These are phyloP conservation scores for Amanita exitialis DNA, from an alignment of 768 basidiomycete species.

Conservation along the genomic window DNA sequence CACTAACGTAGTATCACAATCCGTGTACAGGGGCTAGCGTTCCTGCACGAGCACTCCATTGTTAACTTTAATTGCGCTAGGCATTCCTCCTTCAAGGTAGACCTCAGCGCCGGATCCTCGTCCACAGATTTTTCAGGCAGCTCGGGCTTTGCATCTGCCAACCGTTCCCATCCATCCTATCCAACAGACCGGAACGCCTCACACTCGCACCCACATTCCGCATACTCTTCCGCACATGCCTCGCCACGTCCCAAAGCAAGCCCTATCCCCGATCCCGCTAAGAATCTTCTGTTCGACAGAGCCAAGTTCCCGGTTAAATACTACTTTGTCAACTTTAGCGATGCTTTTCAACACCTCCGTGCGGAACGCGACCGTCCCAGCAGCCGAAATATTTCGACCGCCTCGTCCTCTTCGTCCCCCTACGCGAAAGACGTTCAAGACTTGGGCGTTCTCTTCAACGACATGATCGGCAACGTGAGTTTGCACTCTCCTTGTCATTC, in stretches of 20 bases:
- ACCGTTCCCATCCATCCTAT: background rate
- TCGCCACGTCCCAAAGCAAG: background rate
- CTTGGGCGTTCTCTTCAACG: conserved; percentile 28
- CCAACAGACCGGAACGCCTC: too few species aligned
- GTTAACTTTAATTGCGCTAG: conserved; percentile 25
- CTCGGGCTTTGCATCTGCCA: conserved; percentile 10
- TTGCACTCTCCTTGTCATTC: background rate
- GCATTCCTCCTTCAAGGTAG: conserved; percentile 30
- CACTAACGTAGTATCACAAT: conserved; percentile 8
- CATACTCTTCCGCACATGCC: background rate
- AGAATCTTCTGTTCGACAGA: conserved; percentile 20
- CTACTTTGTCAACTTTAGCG: conserved; percentile 22
- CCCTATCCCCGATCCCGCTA: conserved; percentile 1
- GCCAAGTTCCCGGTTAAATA: conserved; percentile 27
- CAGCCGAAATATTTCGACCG: background rate
- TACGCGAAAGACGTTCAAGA: conserved; percentile 30
- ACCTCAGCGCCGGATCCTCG: conserved; percentile 23
- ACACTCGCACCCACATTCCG: background rate
- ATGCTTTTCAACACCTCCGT: conserved; percentile 12
- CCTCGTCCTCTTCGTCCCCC: too few species aligned
- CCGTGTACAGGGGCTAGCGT: conserved; percentile 25
- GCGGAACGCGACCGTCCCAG: background rate
- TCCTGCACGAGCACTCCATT: conserved; percentile 36
- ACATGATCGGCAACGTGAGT: conserved; percentile 24
- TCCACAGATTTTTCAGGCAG: background rate